Evolutionary conservation across 805 yeast genomes (phyloP), one percentile per base, ranked within the genome.

Genomic region (Torulaspora quercuum): DNA sequence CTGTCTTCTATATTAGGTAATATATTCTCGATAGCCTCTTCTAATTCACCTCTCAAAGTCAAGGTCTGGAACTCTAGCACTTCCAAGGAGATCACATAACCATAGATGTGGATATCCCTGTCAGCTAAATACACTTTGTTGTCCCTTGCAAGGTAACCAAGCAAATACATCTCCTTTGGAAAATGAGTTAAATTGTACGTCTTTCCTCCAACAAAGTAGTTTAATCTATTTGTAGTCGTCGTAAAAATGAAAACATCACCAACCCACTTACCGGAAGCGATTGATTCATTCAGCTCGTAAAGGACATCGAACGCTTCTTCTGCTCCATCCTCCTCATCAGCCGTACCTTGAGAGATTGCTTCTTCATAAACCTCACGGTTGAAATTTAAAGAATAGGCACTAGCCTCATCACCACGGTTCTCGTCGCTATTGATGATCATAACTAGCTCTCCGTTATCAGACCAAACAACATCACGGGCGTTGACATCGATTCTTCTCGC

Each of bases 241-340:
- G 97, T 86, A 68, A 82, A 92, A 36, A 92, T 77, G 61, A 90
- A 89, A 29, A 92, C 97, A 67, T 92, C 97, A 49, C 97, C 98
- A 53, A 89, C 88, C 88, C 97, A 92, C 61, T 80, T 82, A 55
- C 97, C 97, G 18, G 95, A 81, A 42, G 84, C 77, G 24, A 90
- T 76, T 12, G 79, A 67, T 59, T 92, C 99, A 40, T 76, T 74
- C 42, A 87, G 74, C 44, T 94, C 95, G 53, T 81, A 76, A 39
- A 86, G 68, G 15, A 89, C 89, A 37, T 85, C 94, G 59, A 92
- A 87, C 10, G 90, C 76, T 24, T 75, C 82, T 55, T 84, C 96
- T 23, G 83, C 83, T 48, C 96, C 97, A 59, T 88, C 96, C 56
- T 86, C 94, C 4, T 77, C 75, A 55, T 78, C 84, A 38, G 75